phyloP scores from a whole-genome alignment of 2,329 filamentous ascomycete genomes.

The Neoscytalidium dimidiatum region DNA sequence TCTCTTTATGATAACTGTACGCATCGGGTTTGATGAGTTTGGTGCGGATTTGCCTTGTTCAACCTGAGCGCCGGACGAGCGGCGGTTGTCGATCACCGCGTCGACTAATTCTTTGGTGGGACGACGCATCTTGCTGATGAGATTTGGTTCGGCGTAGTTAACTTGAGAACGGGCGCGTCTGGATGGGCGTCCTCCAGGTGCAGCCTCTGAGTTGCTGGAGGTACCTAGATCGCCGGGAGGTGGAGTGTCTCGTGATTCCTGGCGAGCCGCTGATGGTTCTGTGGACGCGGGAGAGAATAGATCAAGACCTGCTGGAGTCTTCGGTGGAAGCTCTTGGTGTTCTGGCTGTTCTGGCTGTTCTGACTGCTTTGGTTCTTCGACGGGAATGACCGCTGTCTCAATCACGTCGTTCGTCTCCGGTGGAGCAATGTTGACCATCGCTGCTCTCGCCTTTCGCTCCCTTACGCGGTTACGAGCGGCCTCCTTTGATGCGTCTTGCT shows the following conservation, averaged over 20 bases:
- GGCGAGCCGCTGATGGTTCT: slow-evolving; percentile 33
- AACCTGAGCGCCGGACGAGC: slow-evolving; percentile 25
- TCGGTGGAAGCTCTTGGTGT: slow-evolving; percentile 34
- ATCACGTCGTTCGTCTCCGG: not conserved
- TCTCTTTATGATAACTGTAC: slow-evolving; percentile 28
- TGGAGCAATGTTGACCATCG: slow-evolving; percentile 11
- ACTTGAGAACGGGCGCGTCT: slow-evolving; percentile 49
- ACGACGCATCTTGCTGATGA: slow-evolving; percentile 52
- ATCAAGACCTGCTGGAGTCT: slow-evolving; percentile 37
- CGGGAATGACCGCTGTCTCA: not conserved
- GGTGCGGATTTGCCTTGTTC: slow-evolving; percentile 22
- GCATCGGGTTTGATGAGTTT: slow-evolving; percentile 9
- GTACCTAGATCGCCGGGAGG: not conserved
- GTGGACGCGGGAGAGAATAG: slow-evolving; percentile 49
- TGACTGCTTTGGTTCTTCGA: too few relatives aligned
- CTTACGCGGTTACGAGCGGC: slow-evolving; percentile 17
- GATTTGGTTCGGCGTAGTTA: slow-evolving; percentile 52
- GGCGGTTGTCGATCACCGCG: slow-evolving; percentile 35
- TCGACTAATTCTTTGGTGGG: slow-evolving; percentile 50
- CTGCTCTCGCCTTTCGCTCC: slow-evolving; percentile 22
- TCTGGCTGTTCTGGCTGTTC: not conserved
- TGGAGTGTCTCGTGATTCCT: slow-evolving; percentile 7
- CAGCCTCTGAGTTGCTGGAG: not conserved
- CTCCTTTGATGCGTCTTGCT: slow-evolving; percentile 11
- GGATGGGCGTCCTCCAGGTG: slow-evolving; percentile 36